phyloP scores from a whole-genome alignment of 352 stramenopile genomes.

The Phytopythium vexans region DNA sequence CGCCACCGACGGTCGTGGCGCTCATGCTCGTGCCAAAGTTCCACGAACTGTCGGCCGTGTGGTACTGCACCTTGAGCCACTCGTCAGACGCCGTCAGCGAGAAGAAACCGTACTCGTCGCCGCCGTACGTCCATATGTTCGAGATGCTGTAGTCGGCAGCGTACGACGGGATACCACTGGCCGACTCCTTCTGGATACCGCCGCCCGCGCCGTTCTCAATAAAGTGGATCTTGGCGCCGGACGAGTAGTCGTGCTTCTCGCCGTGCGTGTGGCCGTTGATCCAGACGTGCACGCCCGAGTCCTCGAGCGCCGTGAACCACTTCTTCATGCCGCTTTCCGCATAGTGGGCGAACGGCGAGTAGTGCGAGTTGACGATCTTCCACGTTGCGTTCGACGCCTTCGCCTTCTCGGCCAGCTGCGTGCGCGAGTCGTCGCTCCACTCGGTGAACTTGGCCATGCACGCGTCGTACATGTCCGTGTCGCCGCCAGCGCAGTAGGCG shows the following conservation, averaged over 20 bases:
- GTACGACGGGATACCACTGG: conserved; percentile 60
- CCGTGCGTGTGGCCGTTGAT: conserved; percentile 77
- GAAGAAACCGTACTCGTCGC: conserved; percentile 77
- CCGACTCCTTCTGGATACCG: conserved; percentile 77
- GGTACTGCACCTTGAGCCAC: conserved; percentile 69
- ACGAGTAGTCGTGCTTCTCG: conserved; percentile 72
- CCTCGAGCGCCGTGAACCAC: conserved; percentile 57
- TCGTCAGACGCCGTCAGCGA: conserved; percentile 50
- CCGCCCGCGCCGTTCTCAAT: conserved; percentile 78
- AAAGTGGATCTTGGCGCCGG: conserved; percentile 51
- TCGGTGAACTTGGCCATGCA: conserved; percentile 61
- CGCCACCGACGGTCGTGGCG: conserved; percentile 41
- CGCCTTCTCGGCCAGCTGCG: conserved; percentile 43
- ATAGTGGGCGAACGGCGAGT: conserved; percentile 76
- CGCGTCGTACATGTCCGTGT: conserved; percentile 50
- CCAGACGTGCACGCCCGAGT: conserved; percentile 54
- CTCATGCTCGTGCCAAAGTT: conserved; percentile 48
- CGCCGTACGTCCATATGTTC: conserved; percentile 57
- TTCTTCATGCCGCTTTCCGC: conserved; percentile 46
- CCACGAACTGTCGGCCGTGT: conserved; percentile 68
- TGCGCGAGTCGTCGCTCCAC: conserved; percentile 73
- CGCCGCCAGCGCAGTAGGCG: conserved; percentile 45
- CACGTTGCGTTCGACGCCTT: conserved; percentile 66
- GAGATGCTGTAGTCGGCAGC: conserved; percentile 33
- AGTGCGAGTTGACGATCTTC: conserved; percentile 87